These are phyloP conservation scores for Penicillium soppii DNA, from an alignment of 495 filamentous ascomycete genomes.

Conservation along the genomic window DNA sequence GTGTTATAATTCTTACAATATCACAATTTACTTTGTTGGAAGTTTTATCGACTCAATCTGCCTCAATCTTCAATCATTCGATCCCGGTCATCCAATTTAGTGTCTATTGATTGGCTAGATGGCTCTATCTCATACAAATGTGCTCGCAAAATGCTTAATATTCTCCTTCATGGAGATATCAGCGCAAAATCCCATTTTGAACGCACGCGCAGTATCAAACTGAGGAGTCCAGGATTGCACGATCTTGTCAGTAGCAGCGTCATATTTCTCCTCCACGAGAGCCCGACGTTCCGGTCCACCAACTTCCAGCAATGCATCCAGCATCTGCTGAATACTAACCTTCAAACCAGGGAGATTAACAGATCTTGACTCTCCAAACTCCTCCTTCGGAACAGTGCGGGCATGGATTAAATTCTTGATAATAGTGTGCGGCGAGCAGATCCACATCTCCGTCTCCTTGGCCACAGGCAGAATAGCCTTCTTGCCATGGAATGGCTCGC, in stretches of 20 bases:
- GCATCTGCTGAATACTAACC: constrained; percentile 70
- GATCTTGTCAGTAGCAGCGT: constrained; percentile 66
- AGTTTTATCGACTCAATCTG: neutral
- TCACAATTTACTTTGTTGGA: neutral
- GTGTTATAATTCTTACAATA: neutral
- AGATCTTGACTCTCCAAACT: constrained; percentile 55
- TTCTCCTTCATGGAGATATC: constrained; percentile 60
- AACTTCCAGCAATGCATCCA: constrained; percentile 68
- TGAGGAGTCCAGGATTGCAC: constrained; percentile 71
- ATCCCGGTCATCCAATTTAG: constrained; percentile 9
- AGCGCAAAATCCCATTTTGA: constrained; percentile 57
- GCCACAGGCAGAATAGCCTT: constrained; percentile 62
- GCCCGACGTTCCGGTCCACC: constrained; percentile 66
- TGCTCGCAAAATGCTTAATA: constrained; percentile 50
- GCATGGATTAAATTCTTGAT: constrained; percentile 71
- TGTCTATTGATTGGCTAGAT: constrained; percentile 16
- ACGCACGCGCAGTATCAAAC: constrained; percentile 59
- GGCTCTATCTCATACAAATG: constrained; percentile 25
- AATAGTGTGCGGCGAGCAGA: constrained; percentile 66
- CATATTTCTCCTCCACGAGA: constrained; percentile 63
- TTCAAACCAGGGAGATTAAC: constrained; percentile 75
- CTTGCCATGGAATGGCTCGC: constrained; percentile 62
- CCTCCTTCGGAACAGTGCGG: constrained; percentile 51
- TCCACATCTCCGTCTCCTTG: constrained; percentile 57
- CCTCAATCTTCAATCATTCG: neutral